phyloP scores from a whole-genome alignment of 108 stramenopile species.

The Cylindrotheca fusiformis region DNA sequence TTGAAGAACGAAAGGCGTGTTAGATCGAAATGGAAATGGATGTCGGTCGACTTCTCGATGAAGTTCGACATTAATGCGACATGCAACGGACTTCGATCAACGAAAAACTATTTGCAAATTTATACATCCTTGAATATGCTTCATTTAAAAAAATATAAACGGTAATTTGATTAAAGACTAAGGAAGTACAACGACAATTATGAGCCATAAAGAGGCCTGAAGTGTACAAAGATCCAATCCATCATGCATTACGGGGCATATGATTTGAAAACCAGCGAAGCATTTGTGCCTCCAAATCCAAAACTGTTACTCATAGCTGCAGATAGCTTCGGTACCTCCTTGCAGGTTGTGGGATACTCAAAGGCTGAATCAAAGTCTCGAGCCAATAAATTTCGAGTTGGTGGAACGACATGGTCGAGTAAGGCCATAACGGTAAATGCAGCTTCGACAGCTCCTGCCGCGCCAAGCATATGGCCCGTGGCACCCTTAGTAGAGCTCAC shows the following conservation, averaged over 20 bases:
- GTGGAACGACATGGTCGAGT: slow-evolving; percentile 63
- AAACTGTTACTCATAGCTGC: slow-evolving; percentile 90
- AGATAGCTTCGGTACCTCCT: slow-evolving; percentile 11
- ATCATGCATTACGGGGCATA: not conserved
- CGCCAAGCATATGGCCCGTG: slow-evolving; percentile 95
- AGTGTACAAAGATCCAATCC: too few relatives aligned
- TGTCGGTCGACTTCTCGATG: too few relatives aligned
- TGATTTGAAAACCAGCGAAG: slow-evolving; percentile 74
- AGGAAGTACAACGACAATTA: too few relatives aligned
- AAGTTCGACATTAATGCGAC: too few relatives aligned
- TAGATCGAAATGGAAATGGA: too few relatives aligned
- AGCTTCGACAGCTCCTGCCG: slow-evolving; percentile 95
- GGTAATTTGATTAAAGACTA: too few relatives aligned
- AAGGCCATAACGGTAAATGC: slow-evolving; percentile 79
- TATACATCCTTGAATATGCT: too few relatives aligned
- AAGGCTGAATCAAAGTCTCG: slow-evolving; percentile 30
- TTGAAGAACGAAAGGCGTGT: too few relatives aligned
- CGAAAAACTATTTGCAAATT: too few relatives aligned
- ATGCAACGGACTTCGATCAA: too few relatives aligned
- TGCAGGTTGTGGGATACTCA: slow-evolving; percentile 29
- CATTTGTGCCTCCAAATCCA: slow-evolving; percentile 99
- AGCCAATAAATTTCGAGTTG: slow-evolving; percentile 77
- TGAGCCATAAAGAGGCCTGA: too few relatives aligned
- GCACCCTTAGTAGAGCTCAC: slow-evolving; percentile 95
- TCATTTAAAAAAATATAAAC: too few relatives aligned